These are phyloP conservation scores for Scenedesmus sp. DNA, from an alignment of 163 green algal genomes.

Conservation along the genomic window DNA sequence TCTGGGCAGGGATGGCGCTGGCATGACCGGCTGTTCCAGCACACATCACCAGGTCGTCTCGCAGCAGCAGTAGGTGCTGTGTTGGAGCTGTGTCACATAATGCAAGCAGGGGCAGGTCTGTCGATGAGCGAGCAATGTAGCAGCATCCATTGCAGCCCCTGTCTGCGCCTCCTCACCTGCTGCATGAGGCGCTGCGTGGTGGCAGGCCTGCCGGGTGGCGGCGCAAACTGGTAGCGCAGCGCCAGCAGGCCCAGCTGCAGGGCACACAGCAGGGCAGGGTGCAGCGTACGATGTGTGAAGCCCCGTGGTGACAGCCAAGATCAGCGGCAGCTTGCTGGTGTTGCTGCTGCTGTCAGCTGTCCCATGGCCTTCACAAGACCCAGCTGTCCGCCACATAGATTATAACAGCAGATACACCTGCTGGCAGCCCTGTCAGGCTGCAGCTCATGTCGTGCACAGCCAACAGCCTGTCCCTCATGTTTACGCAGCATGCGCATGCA, in stretches of 20 bases:
- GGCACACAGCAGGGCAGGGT: not conserved
- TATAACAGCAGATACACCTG: no score
- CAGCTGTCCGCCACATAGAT: no score
- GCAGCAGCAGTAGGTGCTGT: no score
- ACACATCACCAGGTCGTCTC: not conserved
- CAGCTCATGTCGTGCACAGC: no score
- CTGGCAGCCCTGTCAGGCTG: no score
- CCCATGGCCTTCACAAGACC: no score
- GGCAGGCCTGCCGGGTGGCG: slow-evolving; percentile 5
- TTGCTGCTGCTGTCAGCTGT: not conserved
- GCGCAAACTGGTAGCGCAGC: slow-evolving; percentile 44
- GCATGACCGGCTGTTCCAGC: not conserved
- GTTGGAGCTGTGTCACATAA: no score
- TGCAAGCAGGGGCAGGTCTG: no score
- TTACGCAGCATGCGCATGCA: no score
- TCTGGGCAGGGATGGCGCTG: no score
- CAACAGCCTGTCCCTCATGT: no score
- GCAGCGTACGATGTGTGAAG: not conserved
- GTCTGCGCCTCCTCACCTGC: slow-evolving; percentile 23
- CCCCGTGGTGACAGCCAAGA: not conserved
- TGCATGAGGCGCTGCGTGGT: slow-evolving; percentile 42
- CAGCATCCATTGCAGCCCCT: not conserved
- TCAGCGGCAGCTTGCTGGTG: not conserved
- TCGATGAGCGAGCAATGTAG: no score
- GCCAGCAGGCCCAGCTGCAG: slow-evolving; percentile 35